Evolutionary conservation across 2,329 filamentous ascomycete species (phyloP), one percentile per base, ranked within the genome.

Genomic region (Magnaporthales sp.): DNA sequence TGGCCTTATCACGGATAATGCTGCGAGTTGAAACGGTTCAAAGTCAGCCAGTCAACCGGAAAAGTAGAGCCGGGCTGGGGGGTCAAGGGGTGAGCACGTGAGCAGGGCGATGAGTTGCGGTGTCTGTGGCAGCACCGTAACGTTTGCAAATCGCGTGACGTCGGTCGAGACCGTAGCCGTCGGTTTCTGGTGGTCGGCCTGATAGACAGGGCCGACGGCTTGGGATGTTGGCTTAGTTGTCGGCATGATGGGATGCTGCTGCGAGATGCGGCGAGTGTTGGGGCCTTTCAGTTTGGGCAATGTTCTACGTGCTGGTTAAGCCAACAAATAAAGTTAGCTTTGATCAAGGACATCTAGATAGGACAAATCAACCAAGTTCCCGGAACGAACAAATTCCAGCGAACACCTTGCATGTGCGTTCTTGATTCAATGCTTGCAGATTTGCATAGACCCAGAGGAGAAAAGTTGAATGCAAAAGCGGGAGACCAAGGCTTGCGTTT

Each of bases 21-120:
- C 94, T 98, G 73, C 70, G 67, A 65, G 69, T 60, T 60, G 15
- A 58, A 11, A 26, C 11, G 32, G 26, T 58, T 58, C 54, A 27
- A 60, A 27, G 56, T 60, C 26, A 60, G 56, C 6, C 22, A 29
- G 24, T 15, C 3, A 30, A 60, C 24, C 24, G 15, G 26, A 11
- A 27, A 19, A 60, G 56, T 60, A 60, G 27, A 30, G 27, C n/a
- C 10, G 5, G 26, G 15, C 26, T 27, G 56, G 58, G 65, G 29
- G 29, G 13, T 30, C 32, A 67, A 65, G 66, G 71, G 71, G 69
- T 54, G 30, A 87, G 84, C 88, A 97, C 95, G 95, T 97, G 79
- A 99, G 86, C 71, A 99, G 86, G 70, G 95, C 93, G 80, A 99
- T 99, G 71, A 99, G 86, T 82, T 99, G 95, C 63, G 95, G 93